A percentile compares a stretch with the other conserved stretches of the same genome.
Conservation (phyloP, 768 basidiomycete species). For the Fomitopsis pulvina region DNA sequence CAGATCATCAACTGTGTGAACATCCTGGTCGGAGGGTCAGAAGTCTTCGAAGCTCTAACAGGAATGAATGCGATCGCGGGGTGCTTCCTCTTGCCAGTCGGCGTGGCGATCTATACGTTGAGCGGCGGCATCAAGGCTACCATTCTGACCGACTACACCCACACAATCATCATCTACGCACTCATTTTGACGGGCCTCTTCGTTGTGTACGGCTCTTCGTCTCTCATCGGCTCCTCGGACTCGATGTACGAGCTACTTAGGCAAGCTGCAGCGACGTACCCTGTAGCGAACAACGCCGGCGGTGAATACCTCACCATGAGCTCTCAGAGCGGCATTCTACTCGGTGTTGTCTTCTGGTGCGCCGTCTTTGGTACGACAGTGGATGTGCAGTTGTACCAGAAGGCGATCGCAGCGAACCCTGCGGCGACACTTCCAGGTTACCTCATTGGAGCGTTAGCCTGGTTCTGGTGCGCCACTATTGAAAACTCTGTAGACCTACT, state of each 20-base stretch:
- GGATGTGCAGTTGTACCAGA: slow-evolving; percentile 16
- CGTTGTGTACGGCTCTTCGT: slow-evolving; percentile 5
- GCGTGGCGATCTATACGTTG: slow-evolving; percentile 8
- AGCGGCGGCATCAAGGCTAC: slow-evolving; percentile 7
- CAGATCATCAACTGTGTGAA: slow-evolving; percentile 13
- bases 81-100: slow-evolving; percentile 11
- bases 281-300: slow-evolving; percentile 37
- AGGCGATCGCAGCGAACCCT: slow-evolving; percentile 27
- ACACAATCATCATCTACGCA: slow-evolving; percentile 9
- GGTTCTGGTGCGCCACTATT: slow-evolving; percentile 16
- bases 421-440: slow-evolving; percentile 25
- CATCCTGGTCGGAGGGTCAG: slow-evolving; percentile 11
- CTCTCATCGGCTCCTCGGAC: slow-evolving; percentile 29
- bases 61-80: slow-evolving; percentile 10
- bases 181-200: slow-evolving; percentile 9
- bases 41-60: slow-evolving; percentile 8
- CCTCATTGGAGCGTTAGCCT: slow-evolving; percentile 30
- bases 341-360: slow-evolving; percentile 13
- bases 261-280: slow-evolving; percentile 32
- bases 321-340: slow-evolving; percentile 19
- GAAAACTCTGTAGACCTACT: neutral
- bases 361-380: slow-evolving; percentile 2
- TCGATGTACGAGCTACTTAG: slow-evolving; percentile 39
- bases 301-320: slow-evolving; percentile 49
- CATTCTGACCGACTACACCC: slow-evolving; percentile 5